Evolutionary conservation across 208 protist species (phyloP), one percentile per base, ranked within the genome.

Genomic region (Wallacemonas sp.): DNA sequence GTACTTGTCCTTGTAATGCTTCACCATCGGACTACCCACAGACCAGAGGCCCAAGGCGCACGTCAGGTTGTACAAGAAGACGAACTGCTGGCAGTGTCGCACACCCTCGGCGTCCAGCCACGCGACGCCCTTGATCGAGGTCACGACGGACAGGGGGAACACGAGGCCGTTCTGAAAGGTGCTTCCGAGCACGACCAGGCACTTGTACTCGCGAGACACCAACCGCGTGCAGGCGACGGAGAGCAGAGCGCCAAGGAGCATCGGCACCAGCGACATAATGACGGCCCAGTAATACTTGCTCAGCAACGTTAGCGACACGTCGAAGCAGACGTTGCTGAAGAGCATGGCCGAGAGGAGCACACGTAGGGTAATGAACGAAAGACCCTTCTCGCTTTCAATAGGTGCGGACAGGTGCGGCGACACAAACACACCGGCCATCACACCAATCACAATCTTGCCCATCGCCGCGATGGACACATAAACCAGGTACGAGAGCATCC

Each of bases 131-230:
- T 65, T 57, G 57, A 84, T 64, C 39, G 77, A 81, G 23, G 68
- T 71, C 12, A 76, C 62, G 18, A 84, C 64, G 8, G 70, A 65
- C 16, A 84, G 55, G 22, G 74, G 74, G 64, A 72, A 84, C 2
- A 74, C 68, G 11, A 84, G 57, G 22, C 76, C 79, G 55, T 84
- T 80, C 62, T 84, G 79, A 52, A 84, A 84, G 0, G 79, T 84
- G 52, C 79, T 76, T 14, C 70, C 57, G 23, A 84, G 65, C 38
- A 76, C 57, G 12, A 84, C 31, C 45, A 84, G 69, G 23, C 65
- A 72, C 12, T 61, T 49, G 22, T 70, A 77, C 65, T 84, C 74
- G 22, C 41, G 14, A 2, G 63, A 42, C 20, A 81, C 49, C 20
- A 72, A 57, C 5, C 32, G 31, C 10, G 44, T 52, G 44, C 71